phyloP scores from a whole-genome alignment of 1,284 basidiomycete species.

The Boletus albobrunnescens region DNA sequence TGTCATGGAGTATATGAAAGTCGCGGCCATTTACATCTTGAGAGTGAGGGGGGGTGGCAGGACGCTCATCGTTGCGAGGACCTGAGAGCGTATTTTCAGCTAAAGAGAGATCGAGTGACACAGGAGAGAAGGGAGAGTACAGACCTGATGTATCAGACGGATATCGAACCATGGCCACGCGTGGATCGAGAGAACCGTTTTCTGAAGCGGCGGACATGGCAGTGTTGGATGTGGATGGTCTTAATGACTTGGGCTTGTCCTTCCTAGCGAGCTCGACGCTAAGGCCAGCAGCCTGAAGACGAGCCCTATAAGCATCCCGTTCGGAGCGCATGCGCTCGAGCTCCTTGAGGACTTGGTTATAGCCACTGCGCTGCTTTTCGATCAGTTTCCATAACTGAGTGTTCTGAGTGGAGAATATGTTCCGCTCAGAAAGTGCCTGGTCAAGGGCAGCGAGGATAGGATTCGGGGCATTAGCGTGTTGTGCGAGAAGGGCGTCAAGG shows the following conservation, averaged over 20 bases:
- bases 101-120: slow-evolving; percentile 13
- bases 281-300: slow-evolving; percentile 42
- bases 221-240: slow-evolving; percentile 24
- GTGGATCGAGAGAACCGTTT: slow-evolving; percentile 27
- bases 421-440: slow-evolving; percentile 70
- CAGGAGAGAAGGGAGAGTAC: slow-evolving; percentile 28
- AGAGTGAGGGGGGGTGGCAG: slow-evolving; percentile 37
- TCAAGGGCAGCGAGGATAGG: slow-evolving; percentile 69
- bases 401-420: slow-evolving; percentile 76
- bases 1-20: slow-evolving; percentile 27
- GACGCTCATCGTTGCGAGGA: slow-evolving; percentile 22
- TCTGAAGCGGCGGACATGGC: slow-evolving; percentile 21
- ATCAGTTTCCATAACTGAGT: slow-evolving; percentile 88
- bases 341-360: slow-evolving; percentile 72
- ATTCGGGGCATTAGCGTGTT: slow-evolving; percentile 48
- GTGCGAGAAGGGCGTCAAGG: slow-evolving; percentile 52
- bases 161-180: slow-evolving; percentile 36
- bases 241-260: slow-evolving; percentile 30
- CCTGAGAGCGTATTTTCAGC: slow-evolving; percentile 24
- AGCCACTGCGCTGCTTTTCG: slow-evolving; percentile 77
- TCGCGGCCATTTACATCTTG: slow-evolving; percentile 36
- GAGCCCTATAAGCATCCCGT: slow-evolving; percentile 63
- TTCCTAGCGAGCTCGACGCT: slow-evolving; percentile 27
- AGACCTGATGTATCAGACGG: slow-evolving; percentile 55
- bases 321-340: slow-evolving; percentile 77